phyloP scores from a whole-genome alignment of 2,329 filamentous ascomycete genomes.

The Aspergillus costaricaensis region DNA sequence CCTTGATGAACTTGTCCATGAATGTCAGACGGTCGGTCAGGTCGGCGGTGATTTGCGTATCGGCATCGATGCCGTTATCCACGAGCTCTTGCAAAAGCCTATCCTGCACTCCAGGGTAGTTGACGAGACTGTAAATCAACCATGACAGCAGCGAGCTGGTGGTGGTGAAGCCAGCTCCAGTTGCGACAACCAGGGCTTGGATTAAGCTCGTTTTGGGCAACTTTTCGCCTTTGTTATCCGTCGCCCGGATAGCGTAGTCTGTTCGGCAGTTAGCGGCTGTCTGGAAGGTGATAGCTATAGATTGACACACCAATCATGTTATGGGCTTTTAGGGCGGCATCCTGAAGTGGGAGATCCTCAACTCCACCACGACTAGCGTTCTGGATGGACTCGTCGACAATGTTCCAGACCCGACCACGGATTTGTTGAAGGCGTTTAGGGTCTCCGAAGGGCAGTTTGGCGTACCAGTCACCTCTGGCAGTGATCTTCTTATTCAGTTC shows the following conservation, averaged over 20 bases:
- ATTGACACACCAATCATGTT: slow-evolving; percentile 43
- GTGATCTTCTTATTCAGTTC: slow-evolving; percentile 62
- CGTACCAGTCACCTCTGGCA: slow-evolving; percentile 59
- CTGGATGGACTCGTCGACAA: slow-evolving; percentile 28
- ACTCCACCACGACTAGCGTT: slow-evolving; percentile 24
- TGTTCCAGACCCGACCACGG: slow-evolving; percentile 21
- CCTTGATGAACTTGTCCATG: slow-evolving; percentile 53
- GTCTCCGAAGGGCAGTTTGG: slow-evolving; percentile 59
- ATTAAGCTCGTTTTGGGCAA: slow-evolving; percentile 50
- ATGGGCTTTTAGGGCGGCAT: slow-evolving; percentile 48
- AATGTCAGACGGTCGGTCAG: slow-evolving; percentile 52
- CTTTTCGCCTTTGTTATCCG: slow-evolving; percentile 57
- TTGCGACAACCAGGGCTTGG: slow-evolving; percentile 52
- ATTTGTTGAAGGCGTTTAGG: slow-evolving; percentile 43
- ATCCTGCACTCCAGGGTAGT: slow-evolving; percentile 59
- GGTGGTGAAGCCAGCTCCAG: slow-evolving; percentile 63
- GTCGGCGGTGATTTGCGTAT: slow-evolving; percentile 52
- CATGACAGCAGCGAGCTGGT: slow-evolving; percentile 61
- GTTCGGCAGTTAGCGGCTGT: not conserved
- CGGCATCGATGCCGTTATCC: slow-evolving; percentile 49
- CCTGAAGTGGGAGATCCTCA: slow-evolving; percentile 35
- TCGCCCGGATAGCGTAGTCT: slow-evolving; percentile 58
- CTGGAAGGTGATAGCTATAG: not conserved
- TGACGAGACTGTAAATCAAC: slow-evolving; percentile 57
- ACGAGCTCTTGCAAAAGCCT: slow-evolving; percentile 60